Evolutionary conservation across 805 yeast genomes (phyloP).

Genomic region (Hanseniaspora lachancei): DNA sequence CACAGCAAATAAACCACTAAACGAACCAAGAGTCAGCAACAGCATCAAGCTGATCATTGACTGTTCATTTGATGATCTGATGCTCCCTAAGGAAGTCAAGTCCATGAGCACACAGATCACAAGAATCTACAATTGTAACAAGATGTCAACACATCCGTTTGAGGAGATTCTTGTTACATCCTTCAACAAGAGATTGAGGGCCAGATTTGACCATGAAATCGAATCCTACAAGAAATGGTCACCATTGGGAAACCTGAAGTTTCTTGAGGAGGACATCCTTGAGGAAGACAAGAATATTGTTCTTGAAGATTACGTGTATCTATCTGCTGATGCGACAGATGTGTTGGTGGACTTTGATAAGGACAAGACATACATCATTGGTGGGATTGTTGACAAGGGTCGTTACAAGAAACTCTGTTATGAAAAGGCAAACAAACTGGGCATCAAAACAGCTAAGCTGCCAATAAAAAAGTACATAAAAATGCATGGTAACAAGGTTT

Average conservation of each 20-base stretch:
- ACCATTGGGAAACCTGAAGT: conserved; percentile 34
- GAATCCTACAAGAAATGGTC: conserved; percentile 48
- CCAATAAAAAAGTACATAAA: conserved; percentile 80
- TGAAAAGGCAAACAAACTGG: conserved; percentile 63
- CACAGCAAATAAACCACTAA: conserved; percentile 30
- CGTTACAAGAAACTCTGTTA: conserved; percentile 70
- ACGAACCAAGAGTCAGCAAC: conserved; percentile 33
- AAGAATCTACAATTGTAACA: conserved; percentile 67
- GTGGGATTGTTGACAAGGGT: conserved; percentile 94
- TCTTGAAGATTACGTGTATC: conserved; percentile 41
- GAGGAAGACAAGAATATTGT: conserved; percentile 24
- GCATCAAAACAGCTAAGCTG: conserved; percentile 58
- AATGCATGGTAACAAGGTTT: conserved; percentile 71
- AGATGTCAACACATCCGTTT: conserved; percentile 38
- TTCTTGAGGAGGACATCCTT: conserved; percentile 28
- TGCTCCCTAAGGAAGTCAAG: conserved; percentile 58
- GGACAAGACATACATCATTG: conserved; percentile 69
- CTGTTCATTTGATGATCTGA: conserved; percentile 80
- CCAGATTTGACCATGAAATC: conserved; percentile 54
- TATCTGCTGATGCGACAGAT: conserved; percentile 79
- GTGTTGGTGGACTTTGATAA: conserved; percentile 49
- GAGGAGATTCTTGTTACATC: conserved; percentile 51
- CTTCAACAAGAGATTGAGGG: conserved; percentile 50
- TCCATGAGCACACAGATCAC: conserved; percentile 72
- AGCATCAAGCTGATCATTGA: conserved; percentile 57